A percentile compares a stretch with the other conserved stretches of the same genome.
phyloP scores from a whole-genome alignment of 768 basidiomycete species.

The Rhodocollybia butyracea region DNA sequence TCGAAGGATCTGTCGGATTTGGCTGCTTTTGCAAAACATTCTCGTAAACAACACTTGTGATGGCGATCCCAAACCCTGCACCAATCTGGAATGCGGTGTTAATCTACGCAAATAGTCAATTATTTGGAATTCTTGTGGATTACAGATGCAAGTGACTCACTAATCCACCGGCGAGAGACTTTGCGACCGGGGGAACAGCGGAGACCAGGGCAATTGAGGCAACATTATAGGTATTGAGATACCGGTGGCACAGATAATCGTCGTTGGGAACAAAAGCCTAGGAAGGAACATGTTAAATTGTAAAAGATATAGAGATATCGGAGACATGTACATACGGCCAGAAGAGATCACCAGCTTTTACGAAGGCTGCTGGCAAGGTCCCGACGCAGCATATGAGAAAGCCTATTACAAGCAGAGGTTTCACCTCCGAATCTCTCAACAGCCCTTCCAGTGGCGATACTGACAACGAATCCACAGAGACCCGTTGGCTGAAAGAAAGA shows the following conservation, averaged over 20 bases:
- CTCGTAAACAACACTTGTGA: conserved; percentile 8
- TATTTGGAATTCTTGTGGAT: not conserved
- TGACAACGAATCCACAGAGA: conserved; percentile 2
- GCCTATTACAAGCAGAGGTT: conserved; percentile 3
- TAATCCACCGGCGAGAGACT: too few relatives aligned
- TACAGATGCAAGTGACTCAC: too few relatives aligned
- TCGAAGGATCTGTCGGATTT: conserved; percentile 4
- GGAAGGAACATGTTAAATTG: too few relatives aligned
- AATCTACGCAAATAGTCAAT: not conserved
- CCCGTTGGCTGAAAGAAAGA: not conserved
- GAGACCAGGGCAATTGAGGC: too few relatives aligned
- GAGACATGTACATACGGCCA: conserved; percentile 1
- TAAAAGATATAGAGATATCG: too few relatives aligned
- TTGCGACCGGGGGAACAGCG: too few relatives aligned
- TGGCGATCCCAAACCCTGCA: conserved; percentile 9
- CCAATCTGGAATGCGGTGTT: conserved; percentile 10
- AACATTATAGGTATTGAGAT: too few relatives aligned
- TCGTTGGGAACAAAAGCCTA: too few relatives aligned
- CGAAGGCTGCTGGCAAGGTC: conserved; percentile 10
- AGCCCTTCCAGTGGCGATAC: not conserved
- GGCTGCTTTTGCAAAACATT: conserved; percentile 6
- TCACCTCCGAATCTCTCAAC: conserved; percentile 7
- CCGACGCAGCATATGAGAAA: conserved; percentile 5
- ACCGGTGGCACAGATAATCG: too few relatives aligned
- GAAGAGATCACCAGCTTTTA: conserved; percentile 6